These are phyloP conservation scores for Arthroderma sp. DNA, from an alignment of 2,329 filamentous ascomycete species.

Conservation along the genomic window DNA sequence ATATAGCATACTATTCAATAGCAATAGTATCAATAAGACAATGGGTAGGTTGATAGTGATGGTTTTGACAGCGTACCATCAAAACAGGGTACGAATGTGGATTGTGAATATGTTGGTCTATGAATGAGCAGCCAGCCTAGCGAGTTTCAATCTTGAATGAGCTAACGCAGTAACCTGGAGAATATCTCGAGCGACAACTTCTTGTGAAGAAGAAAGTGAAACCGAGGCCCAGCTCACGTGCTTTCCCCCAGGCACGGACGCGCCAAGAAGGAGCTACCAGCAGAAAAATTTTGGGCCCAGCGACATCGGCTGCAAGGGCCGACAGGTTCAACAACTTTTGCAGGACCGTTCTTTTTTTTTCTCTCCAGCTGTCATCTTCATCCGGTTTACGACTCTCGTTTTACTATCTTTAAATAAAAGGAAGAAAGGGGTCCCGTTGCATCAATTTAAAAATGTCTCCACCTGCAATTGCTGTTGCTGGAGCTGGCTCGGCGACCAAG, in stretches of 20 bases:
- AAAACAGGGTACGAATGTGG: too few species aligned
- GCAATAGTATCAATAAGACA: neutral
- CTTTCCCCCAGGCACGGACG: neutral
- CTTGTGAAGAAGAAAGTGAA: neutral
- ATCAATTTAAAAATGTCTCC: slow-evolving; percentile 20
- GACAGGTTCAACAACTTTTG: neutral
- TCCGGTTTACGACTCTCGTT: neutral
- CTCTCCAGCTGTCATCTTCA: neutral
- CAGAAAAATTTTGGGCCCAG: neutral
- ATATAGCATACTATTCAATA: neutral
- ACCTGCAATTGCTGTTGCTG: slow-evolving; percentile 33
- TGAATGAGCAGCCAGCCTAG: too few species aligned
- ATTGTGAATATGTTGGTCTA: too few species aligned
- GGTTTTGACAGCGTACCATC: too few species aligned
- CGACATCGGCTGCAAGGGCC: neutral
- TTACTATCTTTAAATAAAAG: neutral
- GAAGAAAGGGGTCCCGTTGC: neutral
- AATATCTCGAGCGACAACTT: too few species aligned
- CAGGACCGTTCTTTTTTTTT: neutral
- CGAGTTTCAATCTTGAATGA: too few species aligned
- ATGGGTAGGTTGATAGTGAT: too few species aligned
- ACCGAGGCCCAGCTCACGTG: neutral
- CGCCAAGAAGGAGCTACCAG: neutral
- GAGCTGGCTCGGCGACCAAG: slow-evolving; percentile 40
- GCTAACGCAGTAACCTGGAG: too few species aligned